phyloP scores from a whole-genome alignment of 2,329 filamentous ascomycete species.

The Colletotrichum melonis region DNA sequence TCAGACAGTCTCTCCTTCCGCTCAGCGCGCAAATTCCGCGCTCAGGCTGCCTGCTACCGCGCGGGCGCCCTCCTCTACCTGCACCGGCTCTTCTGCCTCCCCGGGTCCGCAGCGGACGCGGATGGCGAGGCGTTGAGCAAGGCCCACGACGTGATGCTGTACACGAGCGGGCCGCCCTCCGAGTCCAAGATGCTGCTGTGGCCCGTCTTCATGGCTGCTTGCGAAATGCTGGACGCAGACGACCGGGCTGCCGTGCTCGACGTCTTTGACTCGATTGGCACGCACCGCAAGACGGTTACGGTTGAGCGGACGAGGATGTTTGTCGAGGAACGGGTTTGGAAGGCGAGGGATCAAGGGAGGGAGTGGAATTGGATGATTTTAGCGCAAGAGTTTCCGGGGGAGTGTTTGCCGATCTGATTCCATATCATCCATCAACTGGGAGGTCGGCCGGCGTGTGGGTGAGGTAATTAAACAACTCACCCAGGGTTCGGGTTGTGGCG shows the following conservation, averaged over 20 bases:
- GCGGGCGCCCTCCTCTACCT: slow-evolving; percentile 42
- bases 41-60: slow-evolving; percentile 43
- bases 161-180: slow-evolving; percentile 38
- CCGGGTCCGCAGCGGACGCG: slow-evolving; percentile 37
- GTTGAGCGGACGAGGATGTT: slow-evolving; percentile 41
- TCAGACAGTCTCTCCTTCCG: slow-evolving; percentile 39
- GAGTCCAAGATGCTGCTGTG: slow-evolving; percentile 44
- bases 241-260: slow-evolving; percentile 40
- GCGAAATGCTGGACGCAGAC: slow-evolving; percentile 40
- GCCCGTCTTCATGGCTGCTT: slow-evolving; percentile 44
- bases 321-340: slow-evolving; percentile 43
- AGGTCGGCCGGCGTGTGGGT: background rate
- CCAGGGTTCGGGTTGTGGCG: background rate
- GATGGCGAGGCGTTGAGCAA: slow-evolving; percentile 40
- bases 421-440: slow-evolving; percentile 14
- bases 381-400: slow-evolving; percentile 41
- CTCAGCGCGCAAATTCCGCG: slow-evolving; percentile 41
- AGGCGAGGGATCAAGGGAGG: slow-evolving; percentile 39
- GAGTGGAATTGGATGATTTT: slow-evolving; percentile 46
- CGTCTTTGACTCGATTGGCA: slow-evolving; percentile 41
- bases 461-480: no score
- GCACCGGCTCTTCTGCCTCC: slow-evolving; percentile 41
- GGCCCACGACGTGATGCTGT: slow-evolving; percentile 44
- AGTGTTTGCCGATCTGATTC: slow-evolving; percentile 46
- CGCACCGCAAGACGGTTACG: slow-evolving; percentile 41